These are phyloP conservation scores for Chalciporus pseudorubinellus DNA, from an alignment of 768 basidiomycete species.

Conservation along the genomic window DNA sequence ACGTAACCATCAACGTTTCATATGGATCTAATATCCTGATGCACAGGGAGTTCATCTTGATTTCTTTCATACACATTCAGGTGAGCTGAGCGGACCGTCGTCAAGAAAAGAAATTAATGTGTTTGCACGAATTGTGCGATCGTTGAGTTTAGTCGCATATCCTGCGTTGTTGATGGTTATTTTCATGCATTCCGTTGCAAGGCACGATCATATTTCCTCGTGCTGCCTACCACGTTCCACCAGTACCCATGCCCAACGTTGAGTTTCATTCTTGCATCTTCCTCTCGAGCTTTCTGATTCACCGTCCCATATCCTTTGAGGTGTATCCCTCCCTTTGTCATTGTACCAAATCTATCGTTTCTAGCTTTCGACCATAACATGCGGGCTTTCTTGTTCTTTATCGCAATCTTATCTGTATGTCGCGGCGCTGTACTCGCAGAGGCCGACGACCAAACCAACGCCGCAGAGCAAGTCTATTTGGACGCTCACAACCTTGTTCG, in stretches of 20 bases:
- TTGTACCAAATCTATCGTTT: slow-evolving; percentile 4
- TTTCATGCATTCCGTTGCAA: slow-evolving; percentile 7
- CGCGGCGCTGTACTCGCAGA: slow-evolving; percentile 9
- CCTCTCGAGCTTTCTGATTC: background rate
- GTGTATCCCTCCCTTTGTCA: background rate
- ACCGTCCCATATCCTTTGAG: background rate
- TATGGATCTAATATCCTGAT: no score
- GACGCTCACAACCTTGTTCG: slow-evolving; percentile 49
- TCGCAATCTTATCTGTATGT: slow-evolving; percentile 16
- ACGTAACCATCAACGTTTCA: no score
- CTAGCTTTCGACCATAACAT: slow-evolving; percentile 2
- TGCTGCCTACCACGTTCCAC: no score
- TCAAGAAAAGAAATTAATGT: background rate
- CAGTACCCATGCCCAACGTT: no score
- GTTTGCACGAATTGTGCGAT: no score
- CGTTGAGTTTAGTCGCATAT: background rate
- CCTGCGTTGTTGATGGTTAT: background rate
- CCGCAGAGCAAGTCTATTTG: slow-evolving; percentile 36
- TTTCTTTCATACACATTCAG: no score
- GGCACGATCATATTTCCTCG: slow-evolving; percentile 5
- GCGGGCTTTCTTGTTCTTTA: slow-evolving; percentile 4
- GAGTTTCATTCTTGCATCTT: no score
- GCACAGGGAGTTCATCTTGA: no score
- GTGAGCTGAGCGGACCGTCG: no score
- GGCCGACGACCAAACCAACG: slow-evolving; percentile 10